Evolutionary conservation across 2,329 filamentous ascomycete genomes (phyloP).

Genomic region (Phaeosphaeriaceae sp.): DNA sequence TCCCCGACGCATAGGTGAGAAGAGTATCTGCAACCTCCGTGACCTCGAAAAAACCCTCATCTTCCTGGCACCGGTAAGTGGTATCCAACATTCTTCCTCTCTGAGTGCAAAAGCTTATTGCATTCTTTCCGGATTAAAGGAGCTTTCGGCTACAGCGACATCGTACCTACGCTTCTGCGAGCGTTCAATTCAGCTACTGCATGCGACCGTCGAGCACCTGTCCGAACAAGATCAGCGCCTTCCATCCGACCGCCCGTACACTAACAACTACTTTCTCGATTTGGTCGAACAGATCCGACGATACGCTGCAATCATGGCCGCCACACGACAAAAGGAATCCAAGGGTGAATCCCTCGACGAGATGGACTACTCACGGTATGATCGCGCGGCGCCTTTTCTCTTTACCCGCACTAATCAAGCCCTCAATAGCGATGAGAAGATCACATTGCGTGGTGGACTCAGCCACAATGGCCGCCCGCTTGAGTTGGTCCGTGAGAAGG

Average conservation of each 20-base stretch:
- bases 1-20: conserved; percentile 78
- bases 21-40: conserved; percentile 87
- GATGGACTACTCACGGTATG: conserved; percentile 59
- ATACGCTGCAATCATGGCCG: conserved; percentile 85
- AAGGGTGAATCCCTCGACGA: conserved; percentile 61
- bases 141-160: conserved; percentile 70
- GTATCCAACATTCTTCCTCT: conserved; percentile 57
- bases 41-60: conserved; percentile 94
- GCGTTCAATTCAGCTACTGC: conserved; percentile 86
- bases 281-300: conserved; percentile 90
- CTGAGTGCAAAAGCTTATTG: conserved; percentile 72
- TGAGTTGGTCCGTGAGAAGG: conserved; percentile 81
- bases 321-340: conserved; percentile 71
- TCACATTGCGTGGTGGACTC: conserved; percentile 82
- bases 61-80: conserved; percentile 92
- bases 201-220: conserved; percentile 85
- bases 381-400: conserved; percentile 26
- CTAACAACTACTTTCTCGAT: conserved; percentile 95
- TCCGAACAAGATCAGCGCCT: conserved; percentile 86
- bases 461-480: conserved; percentile 81
- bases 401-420: conserved; percentile 32
- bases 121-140: conserved; percentile 70
- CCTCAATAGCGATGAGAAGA: conserved; percentile 67
- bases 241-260: conserved; percentile 87
- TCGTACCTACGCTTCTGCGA: conserved; percentile 90